Base-by-base conservation (phyloP, 441 rosid species). In the Bocquillonia castaneifolia region DNA sequence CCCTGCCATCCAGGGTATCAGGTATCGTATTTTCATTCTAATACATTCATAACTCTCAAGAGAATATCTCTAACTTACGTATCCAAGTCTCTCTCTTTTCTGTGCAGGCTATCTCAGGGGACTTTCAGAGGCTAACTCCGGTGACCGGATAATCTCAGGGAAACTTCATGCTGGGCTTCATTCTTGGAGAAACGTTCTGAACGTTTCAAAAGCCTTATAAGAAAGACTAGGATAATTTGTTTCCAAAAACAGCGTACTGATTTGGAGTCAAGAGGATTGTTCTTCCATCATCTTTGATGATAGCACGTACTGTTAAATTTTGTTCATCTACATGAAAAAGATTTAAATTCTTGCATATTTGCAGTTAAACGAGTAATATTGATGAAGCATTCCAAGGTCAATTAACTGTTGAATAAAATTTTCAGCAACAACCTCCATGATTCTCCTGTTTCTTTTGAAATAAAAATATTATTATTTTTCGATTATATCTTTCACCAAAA, bases 361-460 rank as follows among this genome's bases (percentile, higher is more conserved):
- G n/a, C n/a, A 32, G 31, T 39, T 2, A 14, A 5, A 34, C 3
- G 7, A 17, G 31, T 47, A 31, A 6, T 5, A 5, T 69, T 45
- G n/a, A 23, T 28, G 61, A 26, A 71, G 69, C 45, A 71, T 22
- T 13, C 64, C 63, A 0, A 71, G 50, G 2, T 7, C 20, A 52
- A 69, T 52, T 39, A 69, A 45, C 34, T 60, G 44, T 18, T 61
- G 20, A 4, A 69, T 29, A 28, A 26, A 12, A 29, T n/a, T 51
- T 37, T 63, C 59, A 31, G 73, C 73, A 10, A 63, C 50, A 52
- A 12, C 22, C 37, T 69, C 73, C 53, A 69, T 50, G 39, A 2
- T 22, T 58, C 50, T 6, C 72, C 66, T 10, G 23, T 6, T 0
- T 10, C 48, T 1, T 59, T 66, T 37, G n/a, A 59, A 32, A 48